These are phyloP conservation scores for Candida khao-thaluensis DNA, from an alignment of 805 yeast genomes.

Conservation along the genomic window DNA sequence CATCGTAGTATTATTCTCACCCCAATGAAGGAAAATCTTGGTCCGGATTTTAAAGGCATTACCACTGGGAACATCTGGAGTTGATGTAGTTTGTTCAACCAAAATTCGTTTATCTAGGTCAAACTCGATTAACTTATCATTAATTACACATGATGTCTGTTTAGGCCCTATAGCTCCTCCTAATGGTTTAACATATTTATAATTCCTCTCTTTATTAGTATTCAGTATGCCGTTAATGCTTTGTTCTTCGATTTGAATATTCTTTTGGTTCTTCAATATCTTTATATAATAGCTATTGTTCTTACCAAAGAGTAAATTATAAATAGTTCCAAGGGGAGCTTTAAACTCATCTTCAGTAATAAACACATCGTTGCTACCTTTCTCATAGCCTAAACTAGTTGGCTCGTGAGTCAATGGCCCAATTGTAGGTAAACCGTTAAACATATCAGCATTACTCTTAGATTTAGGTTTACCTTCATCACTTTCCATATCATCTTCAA, in stretches of 20 bases:
- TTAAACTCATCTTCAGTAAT: conserved; percentile 51
- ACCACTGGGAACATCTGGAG: conserved; percentile 87
- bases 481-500: background rate
- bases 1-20: conserved; percentile 50
- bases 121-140: conserved; percentile 54
- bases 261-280: conserved; percentile 59
- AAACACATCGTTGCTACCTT: conserved; percentile 51
- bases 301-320: conserved; percentile 59
- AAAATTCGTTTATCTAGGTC: conserved; percentile 49
- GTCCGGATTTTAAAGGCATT: conserved; percentile 63
- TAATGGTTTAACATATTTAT: conserved; percentile 62
- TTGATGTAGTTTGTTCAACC: conserved; percentile 57
- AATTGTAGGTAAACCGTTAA: conserved; percentile 38
- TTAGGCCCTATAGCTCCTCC: conserved; percentile 73
- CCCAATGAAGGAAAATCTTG: conserved; percentile 61
- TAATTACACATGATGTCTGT: conserved; percentile 64
- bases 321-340: conserved; percentile 68
- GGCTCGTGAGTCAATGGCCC: conserved; percentile 53
- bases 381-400: conserved; percentile 45
- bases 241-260: conserved; percentile 54
- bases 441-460: conserved; percentile 12
- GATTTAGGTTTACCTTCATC: background rate
- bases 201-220: conserved; percentile 44
- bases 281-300: conserved; percentile 45
- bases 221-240: conserved; percentile 29